These are phyloP conservation scores for Arxiozyma heterogenica DNA, from an alignment of 1,139 yeast species.

Conservation along the genomic window DNA sequence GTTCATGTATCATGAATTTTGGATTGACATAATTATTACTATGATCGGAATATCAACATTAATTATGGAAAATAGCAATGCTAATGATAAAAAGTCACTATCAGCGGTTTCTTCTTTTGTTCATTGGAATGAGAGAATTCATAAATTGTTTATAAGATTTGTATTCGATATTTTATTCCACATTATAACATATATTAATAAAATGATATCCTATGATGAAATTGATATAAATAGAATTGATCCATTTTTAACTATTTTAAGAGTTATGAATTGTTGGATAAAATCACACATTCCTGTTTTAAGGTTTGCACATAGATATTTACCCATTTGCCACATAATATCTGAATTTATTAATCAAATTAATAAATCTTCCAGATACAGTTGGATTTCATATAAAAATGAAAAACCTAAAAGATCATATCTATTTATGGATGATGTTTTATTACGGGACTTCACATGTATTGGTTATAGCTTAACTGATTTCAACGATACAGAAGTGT, in stretches of 20 bases:
- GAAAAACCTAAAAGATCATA: constrained; percentile 27
- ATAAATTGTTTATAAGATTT: not conserved
- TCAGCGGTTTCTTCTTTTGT: not conserved
- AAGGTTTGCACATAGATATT: constrained; percentile 32
- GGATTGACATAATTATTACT: not conserved
- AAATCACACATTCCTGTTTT: constrained; percentile 37
- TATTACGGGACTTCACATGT: constrained; percentile 3
- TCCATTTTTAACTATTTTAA: constrained; percentile 23
- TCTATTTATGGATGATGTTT: constrained; percentile 6
- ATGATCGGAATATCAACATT: not conserved
- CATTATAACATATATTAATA: not conserved
- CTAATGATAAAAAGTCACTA: no score
- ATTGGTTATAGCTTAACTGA: constrained; percentile 41
- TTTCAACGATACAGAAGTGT: constrained; percentile 42
- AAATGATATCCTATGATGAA: not conserved
- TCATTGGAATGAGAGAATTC: not conserved
- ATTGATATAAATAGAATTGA: not conserved
- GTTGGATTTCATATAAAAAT: not conserved
- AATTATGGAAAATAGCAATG: not conserved
- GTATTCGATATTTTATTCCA: not conserved
- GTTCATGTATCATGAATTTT: not conserved
- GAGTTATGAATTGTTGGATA: constrained; percentile 47
- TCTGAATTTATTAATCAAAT: constrained; percentile 29
- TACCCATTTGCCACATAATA: constrained; percentile 29
- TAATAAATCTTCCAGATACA: constrained; percentile 6